Percentiles rank a stretch among this genome's conserved stretches.
Conservation (phyloP, 2,329 filamentous ascomycete species). For the Fusarium caatingaense region DNA sequence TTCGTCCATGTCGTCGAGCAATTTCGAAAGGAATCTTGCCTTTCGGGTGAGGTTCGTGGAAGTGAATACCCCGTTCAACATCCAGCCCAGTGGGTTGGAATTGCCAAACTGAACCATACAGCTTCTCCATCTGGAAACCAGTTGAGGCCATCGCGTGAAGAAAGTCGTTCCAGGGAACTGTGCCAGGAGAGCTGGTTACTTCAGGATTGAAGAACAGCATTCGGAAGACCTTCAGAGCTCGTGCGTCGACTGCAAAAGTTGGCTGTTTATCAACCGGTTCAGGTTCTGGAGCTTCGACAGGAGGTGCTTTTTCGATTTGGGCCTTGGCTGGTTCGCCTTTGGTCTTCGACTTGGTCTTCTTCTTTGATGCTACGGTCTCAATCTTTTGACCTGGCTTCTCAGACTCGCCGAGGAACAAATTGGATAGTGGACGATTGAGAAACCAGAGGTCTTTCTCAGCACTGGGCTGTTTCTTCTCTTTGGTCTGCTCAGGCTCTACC, state of each 20-base stretch:
- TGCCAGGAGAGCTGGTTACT: neutral
- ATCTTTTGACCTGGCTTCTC: neutral
- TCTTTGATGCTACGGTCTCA: neutral
- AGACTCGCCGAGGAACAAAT: neutral
- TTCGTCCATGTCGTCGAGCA: neutral
- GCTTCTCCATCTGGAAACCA: neutral
- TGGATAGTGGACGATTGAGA: neutral
- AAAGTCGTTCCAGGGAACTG: neutral
- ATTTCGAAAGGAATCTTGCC: neutral
- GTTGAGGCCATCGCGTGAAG: neutral
- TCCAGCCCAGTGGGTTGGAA: neutral
- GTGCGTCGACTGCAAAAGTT: neutral
- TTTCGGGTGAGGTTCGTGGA: neutral
- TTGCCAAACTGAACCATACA: constrained; percentile 9
- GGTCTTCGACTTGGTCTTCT: neutral
- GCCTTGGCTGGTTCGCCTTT: neutral
- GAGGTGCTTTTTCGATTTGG: rapidly evolving
- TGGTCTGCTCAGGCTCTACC: neutral
- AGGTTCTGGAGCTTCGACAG: neutral
- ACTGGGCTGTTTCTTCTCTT: neutral
- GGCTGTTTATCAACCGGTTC: neutral
- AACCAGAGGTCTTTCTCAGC: neutral
- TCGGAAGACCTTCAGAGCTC: neutral
- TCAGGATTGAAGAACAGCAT: constrained; percentile 11
- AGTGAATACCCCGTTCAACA: neutral